Evolutionary conservation across 2,329 filamentous ascomycete species (phyloP).

Genomic region (Davidsoniella australis): DNA sequence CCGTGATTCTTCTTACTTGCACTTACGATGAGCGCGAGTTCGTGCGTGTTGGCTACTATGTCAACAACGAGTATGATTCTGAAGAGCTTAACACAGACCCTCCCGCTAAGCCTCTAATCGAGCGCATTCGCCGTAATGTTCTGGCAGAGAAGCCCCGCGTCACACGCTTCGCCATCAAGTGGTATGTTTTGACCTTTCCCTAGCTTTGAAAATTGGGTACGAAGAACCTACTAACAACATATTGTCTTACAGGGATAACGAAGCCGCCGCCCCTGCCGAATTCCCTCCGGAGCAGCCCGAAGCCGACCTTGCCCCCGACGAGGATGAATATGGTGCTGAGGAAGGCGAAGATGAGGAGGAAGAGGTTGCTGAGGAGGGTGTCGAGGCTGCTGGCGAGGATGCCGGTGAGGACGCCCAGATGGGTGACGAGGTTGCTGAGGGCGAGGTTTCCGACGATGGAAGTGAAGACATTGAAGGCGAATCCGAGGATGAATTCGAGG

Average conservation of each 20-base stretch:
- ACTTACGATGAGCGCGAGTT: slow-evolving; percentile 95
- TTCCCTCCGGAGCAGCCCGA: slow-evolving; percentile 96
- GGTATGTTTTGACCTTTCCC: slow-evolving; percentile 37
- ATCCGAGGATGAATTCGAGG: slow-evolving; percentile 55
- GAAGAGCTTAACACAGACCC: slow-evolving; percentile 80
- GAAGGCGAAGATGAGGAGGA: slow-evolving; percentile 61
- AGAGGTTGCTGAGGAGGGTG: slow-evolving; percentile 34
- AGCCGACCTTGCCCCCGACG: slow-evolving; percentile 71
- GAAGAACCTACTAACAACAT: background rate
- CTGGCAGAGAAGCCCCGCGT: slow-evolving; percentile 94
- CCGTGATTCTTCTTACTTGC: slow-evolving; percentile 89
- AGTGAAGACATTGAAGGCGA: slow-evolving; percentile 68
- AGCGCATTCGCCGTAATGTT: slow-evolving; percentile 82
- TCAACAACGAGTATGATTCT: slow-evolving; percentile 97
- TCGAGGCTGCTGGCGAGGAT: slow-evolving; percentile 34
- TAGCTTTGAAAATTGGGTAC: background rate
- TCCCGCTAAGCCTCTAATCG: slow-evolving; percentile 78
- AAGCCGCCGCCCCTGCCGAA: slow-evolving; percentile 86
- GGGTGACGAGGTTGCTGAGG: slow-evolving; percentile 28
- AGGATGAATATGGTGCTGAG: slow-evolving; percentile 80
- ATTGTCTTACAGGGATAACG: slow-evolving; percentile 64
- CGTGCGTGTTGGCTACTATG: slow-evolving; percentile 95
- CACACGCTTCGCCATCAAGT: slow-evolving; percentile 96
- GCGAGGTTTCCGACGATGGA: slow-evolving; percentile 53
- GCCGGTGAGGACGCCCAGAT: slow-evolving; percentile 38